Base-by-base conservation (phyloP, 2,329 filamentous ascomycete genomes). In the Beauveria scarabaeidicola region DNA sequence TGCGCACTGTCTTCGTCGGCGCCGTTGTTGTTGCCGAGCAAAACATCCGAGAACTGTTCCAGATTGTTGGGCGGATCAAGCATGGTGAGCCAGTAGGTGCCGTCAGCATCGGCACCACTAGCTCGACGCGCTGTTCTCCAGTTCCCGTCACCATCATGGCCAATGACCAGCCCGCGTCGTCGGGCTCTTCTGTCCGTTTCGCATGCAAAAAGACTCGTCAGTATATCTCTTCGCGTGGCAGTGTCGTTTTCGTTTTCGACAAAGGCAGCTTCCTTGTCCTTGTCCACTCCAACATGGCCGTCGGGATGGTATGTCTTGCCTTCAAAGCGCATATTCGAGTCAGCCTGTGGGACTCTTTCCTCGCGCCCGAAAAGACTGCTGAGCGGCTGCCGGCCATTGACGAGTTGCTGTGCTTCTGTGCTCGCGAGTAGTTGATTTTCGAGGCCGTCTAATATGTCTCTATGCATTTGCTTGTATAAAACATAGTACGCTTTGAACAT, bases 401-500 rank as follows among this genome's bases (percentile, higher is more conserved):
- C 83, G 7, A 95, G 81, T 65, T 93, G 88, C 61, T 89, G 85
- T 11, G 89, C 85, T 65, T 91, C 86, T 21, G 84, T 85, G 62
- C 88, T 89, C 41, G 89, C 83, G 71, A 90, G 84, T 58, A 88
- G 82, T 68, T 92, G 88, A 63, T 92, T 89, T 66, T 92, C 88
- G 63, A 91, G 79, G 1, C 85, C 86, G 60, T 89, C 86, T 6
- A 93, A 79, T 62, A 92, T 89, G 64, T 97, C 93, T 61, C 85
- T 84, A 62, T 94, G 91, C 73, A 96, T 86, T 69, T 96, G 89
- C 69, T 92, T 91, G 69, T 91, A 94, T 9, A 97, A 82, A 2
- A 90, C 86, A 72, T 96, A 97, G 71, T 95, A 96, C 0, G 93
- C 93, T 47, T 90, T 82, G 72, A 97, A 96, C 74, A 99, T 88